A percentile compares a stretch with the other conserved stretches of the same genome.
These are phyloP conservation scores for Fusarium incarnatum DNA, from an alignment of 2,329 filamentous ascomycete genomes.

Conservation along the genomic window DNA sequence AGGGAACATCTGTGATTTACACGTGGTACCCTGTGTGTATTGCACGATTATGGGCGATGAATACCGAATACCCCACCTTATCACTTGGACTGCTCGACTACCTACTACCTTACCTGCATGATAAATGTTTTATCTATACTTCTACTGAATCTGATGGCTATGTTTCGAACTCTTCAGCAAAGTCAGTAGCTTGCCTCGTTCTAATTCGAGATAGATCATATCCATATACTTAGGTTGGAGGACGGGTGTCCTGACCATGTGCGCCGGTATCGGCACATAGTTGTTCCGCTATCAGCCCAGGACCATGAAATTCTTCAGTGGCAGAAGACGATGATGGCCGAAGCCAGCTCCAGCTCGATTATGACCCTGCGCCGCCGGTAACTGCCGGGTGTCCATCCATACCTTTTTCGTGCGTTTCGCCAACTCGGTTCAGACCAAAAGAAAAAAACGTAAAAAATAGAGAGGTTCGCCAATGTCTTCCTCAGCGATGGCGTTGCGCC, in stretches of 20 bases:
- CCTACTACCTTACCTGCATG: not conserved
- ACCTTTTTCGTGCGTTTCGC: constrained; percentile 1
- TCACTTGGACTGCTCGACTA: not conserved
- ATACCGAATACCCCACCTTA: not conserved
- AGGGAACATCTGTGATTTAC: constrained; percentile 8
- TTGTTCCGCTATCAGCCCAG: constrained; percentile 43
- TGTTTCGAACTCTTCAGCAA: not conserved
- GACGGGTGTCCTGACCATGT: not conserved
- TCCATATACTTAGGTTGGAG: not conserved
- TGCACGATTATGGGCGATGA: accelerated
- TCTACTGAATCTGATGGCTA: not conserved
- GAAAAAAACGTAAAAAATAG: not conserved
- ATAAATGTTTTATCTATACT: not conserved
- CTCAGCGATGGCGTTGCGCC: constrained; percentile 39
- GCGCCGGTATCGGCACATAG: constrained; percentile 20
- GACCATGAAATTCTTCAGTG: constrained; percentile 43
- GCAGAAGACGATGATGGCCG: constrained; percentile 5
- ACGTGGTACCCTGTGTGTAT: constrained; percentile 28
- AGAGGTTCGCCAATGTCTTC: constrained; percentile 33
- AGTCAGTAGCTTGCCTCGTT: not conserved
- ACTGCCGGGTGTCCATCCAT: constrained; percentile 30
- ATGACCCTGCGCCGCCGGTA: constrained; percentile 45
- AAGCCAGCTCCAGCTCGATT: constrained; percentile 37
- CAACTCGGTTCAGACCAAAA: not conserved
- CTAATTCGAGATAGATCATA: not conserved